Base-by-base conservation (phyloP, 345 rosid genomes). In the Brassica napus region DNA sequence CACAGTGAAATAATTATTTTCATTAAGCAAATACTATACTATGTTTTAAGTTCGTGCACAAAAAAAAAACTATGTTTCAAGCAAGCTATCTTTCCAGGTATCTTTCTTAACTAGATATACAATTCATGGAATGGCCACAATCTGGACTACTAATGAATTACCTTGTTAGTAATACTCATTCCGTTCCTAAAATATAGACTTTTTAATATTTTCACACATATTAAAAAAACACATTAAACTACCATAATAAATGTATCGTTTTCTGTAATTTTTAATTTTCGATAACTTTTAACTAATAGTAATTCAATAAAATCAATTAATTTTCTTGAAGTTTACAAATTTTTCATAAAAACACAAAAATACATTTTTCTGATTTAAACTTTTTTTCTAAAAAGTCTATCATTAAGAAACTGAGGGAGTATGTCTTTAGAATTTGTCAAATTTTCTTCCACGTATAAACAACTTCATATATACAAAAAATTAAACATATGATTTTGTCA, bases 401-500 rank as follows among this genome's bases (percentile, higher is more conserved):
- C 21, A 18, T 18, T 18, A 18, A 18, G 21, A 0, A 18, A 18
- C 21, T 0, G 21, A 18, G 21, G 1, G 21, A 18, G 21, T 18
- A 59, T 59, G 32, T 59, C 15, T 24, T 24, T 24, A 59, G 32
- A 59, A 59, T 24, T 24, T 4, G 39, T 23, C 63, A 32, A 68
- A 14, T 6, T 68, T 66, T 21, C 8, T 54, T 54, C 8, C 60
- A 30, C 15, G 28, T 24, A 21, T 23, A 57, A 60, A 10, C 4
- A 60, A 55, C 34, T 64, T 42, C 77, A 74, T 54, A 52, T 23
- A 73, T 58, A 24, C 6, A 11, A 6, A 39, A n/a, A 52, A 52
- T 52, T n/a, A 52, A n/a, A 6, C 8, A 52, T 47, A 47, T 47
- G 55, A 47, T 12, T 42, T 24, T 26, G 8, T 68, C 60, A 68